These are phyloP conservation scores for Alternaria sp. DNA, from an alignment of 2,329 filamentous ascomycete genomes.

Conservation along the genomic window DNA sequence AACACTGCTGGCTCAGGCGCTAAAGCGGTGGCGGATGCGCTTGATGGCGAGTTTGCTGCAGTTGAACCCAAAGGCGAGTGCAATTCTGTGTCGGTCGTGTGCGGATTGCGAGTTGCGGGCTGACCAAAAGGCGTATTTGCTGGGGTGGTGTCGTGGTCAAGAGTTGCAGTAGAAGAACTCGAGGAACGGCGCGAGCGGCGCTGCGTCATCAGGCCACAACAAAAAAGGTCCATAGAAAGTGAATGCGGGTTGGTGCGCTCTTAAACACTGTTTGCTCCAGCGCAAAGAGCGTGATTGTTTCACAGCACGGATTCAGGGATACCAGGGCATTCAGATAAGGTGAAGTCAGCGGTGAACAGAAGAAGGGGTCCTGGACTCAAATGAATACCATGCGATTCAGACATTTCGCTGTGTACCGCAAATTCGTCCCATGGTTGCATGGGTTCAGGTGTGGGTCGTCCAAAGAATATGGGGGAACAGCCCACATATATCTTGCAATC, in stretches of 20 bases:
- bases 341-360: neutral
- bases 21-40: neutral
- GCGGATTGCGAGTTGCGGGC: neutral
- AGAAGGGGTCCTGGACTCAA: neutral
- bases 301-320: neutral
- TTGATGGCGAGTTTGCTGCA: neutral
- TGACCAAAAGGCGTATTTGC: neutral
- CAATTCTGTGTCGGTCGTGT: neutral
- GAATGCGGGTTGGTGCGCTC: neutral
- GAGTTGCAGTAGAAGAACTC: neutral
- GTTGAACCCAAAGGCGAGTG: neutral
- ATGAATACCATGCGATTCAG: neutral
- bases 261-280: neutral
- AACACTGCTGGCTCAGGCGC: slow-evolving; percentile 1
- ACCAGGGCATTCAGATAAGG: neutral
- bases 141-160: neutral
- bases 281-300: neutral
- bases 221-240: neutral
- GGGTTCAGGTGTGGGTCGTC: neutral
- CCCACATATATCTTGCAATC: neutral
- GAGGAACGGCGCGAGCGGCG: neutral
- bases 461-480: neutral
- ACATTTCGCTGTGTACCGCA: neutral
- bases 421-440: neutral
- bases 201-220: neutral